A percentile compares a stretch with the other conserved stretches of the same genome.
Conservation (phyloP, 2,329 filamentous ascomycete species). For the Clarireedia sp. region DNA sequence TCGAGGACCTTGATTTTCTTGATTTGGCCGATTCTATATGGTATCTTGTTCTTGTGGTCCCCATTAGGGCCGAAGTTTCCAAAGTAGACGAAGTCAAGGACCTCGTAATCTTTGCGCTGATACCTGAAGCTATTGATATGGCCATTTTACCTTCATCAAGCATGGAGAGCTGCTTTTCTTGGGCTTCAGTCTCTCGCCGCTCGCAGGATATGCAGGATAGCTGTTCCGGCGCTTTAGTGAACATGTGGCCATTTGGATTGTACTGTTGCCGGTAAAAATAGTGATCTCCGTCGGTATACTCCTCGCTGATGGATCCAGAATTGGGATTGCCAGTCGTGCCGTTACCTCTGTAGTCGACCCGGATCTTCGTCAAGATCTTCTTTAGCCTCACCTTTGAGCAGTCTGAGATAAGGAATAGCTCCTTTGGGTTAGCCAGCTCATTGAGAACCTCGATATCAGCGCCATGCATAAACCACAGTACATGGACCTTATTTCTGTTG, state of each 20-base stretch:
- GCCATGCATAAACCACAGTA: slow-evolving; percentile 17
- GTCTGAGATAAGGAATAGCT: slow-evolving; percentile 12
- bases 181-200: no score
- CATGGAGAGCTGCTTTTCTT: background rate
- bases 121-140: no score
- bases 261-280: slow-evolving; percentile 14
- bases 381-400: slow-evolving; percentile 11
- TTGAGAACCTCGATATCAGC: slow-evolving; percentile 8
- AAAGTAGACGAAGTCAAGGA: no score
- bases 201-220: background rate
- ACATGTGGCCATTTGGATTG: background rate
- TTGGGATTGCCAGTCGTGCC: background rate
- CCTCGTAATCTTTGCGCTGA: no score
- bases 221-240: slow-evolving; percentile 1
- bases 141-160: no score
- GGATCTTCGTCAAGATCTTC: slow-evolving; percentile 13
- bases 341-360: slow-evolving; percentile 8
- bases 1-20: background rate
- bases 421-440: slow-evolving; percentile 12
- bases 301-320: background rate
- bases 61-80: no score
- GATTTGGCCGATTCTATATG: slow-evolving; percentile 16
- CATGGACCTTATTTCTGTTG: slow-evolving; percentile 1
- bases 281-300: background rate
- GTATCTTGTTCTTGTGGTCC: no score